Evolutionary conservation across 306 rosid species (phyloP), one percentile per base, ranked within the genome.

Genomic region (Geum urbanum): DNA sequence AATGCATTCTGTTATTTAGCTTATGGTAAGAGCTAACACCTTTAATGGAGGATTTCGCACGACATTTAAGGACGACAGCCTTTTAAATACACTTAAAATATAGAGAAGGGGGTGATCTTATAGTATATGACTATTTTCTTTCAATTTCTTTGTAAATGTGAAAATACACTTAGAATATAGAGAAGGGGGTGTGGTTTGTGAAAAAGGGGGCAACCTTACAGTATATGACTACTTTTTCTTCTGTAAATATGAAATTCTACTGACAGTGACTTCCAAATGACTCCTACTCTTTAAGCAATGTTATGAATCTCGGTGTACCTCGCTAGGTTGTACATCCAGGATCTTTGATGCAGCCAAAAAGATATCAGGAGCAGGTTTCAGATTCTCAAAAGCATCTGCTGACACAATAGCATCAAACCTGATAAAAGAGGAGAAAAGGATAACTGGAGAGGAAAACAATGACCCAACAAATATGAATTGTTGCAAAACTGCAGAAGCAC

Each of bases 291-390:
- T 15, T 41, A 20, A 37, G 47, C 19, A 70, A 67, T 16, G 24
- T 70, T 71, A 67, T 58, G 57, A 76, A 67, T 72, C 70, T 60
- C 68, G 47, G 67, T 40, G 37, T 84, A 94, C 98, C 97, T 94
- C 96, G 70, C 80, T 75, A 9, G 86, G 76, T 56, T 83, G 86
- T 50, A 90, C 96, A 79, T 83, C 78, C 87, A 94, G 75, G 73
- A 84, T 85, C 79, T 76, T 84, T 22, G 97, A 85, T 45, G 97
- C 98, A 71, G 98, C 96, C 66, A 94, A 75, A 82, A 94, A 94
- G 73, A 90, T 94, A 79, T 90, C 98, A 55, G 97, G 98, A 80
- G 97, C 91, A 76, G 98, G 98, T 74, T 94, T 94, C 88, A 94
- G 78, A 79, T 88, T 94, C 85, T 94, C 96, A 81, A 94, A 94